Evolutionary conservation across 2,329 filamentous ascomycete species (phyloP).

Genomic region (Dothideomycetes sp.): DNA sequence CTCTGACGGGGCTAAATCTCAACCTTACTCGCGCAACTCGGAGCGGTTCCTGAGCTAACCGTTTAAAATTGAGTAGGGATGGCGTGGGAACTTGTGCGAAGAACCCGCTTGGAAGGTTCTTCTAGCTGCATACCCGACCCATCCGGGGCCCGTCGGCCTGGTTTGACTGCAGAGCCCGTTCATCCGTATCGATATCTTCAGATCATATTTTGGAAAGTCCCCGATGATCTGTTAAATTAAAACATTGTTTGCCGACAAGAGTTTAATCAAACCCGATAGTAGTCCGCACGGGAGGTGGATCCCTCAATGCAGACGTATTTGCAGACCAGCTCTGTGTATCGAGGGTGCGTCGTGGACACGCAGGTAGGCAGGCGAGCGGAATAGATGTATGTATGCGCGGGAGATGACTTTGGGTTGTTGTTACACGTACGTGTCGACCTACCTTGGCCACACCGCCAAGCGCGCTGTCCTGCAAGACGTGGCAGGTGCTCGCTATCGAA

Average conservation of each 20-base stretch:
- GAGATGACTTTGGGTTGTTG: neutral
- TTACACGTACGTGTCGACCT: neutral
- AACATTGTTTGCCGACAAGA: too few species aligned
- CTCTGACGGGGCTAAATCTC: neutral
- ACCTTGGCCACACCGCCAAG: neutral
- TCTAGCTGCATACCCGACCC: conserved; percentile 4
- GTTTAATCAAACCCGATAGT: too few species aligned
- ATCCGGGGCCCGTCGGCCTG: conserved; percentile 7
- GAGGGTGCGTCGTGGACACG: neutral
- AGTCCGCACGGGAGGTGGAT: neutral
- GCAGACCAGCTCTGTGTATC: neutral
- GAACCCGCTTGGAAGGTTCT: conserved; percentile 9
- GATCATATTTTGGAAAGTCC: conserved; percentile 5
- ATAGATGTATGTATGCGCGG: neutral
- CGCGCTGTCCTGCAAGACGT: neutral
- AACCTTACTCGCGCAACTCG: neutral
- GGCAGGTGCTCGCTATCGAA: neutral
- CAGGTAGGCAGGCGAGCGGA: neutral
- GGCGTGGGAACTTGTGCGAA: conserved; percentile 8
- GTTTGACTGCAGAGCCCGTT: conserved; percentile 5
- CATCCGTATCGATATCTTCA: conserved; percentile 2
- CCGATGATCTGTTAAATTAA: conserved; percentile 2
- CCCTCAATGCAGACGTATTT: neutral
- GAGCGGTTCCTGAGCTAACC: neutral
- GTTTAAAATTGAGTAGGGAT: neutral